phyloP scores from a whole-genome alignment of 331 rosid species.

The Malus hybrid region DNA sequence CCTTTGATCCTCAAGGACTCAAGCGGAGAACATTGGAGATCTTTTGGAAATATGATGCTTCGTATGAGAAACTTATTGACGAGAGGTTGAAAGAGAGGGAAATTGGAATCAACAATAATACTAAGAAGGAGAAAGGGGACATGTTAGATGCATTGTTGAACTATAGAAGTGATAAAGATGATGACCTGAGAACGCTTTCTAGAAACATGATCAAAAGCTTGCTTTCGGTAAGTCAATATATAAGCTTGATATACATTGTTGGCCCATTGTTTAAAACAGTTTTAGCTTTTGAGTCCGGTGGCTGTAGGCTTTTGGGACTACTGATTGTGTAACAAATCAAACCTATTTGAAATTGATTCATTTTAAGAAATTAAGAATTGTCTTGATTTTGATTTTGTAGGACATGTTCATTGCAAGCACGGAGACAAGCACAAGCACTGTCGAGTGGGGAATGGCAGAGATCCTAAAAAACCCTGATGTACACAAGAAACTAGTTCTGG shows the following conservation, averaged over 20 bases:
- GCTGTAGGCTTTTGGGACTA: too few species aligned
- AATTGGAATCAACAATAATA: background rate
- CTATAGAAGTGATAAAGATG: background rate
- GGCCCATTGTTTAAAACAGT: too few species aligned
- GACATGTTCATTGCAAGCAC: background rate
- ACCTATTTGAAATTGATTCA: too few species aligned
- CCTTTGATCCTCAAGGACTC: background rate
- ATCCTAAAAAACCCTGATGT: background rate
- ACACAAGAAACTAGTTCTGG: background rate
- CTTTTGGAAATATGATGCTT: background rate
- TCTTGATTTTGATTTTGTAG: background rate
- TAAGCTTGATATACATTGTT: too few species aligned
- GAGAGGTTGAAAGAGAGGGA: background rate
- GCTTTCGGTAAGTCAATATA: background rate
- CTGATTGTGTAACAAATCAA: too few species aligned
- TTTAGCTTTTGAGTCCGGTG: too few species aligned
- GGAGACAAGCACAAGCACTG: background rate
- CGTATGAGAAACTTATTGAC: background rate
- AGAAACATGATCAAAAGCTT: background rate
- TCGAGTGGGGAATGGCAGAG: background rate
- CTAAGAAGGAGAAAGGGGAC: background rate
- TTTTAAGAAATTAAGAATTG: too few species aligned
- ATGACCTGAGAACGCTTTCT: background rate
- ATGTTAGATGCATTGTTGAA: background rate
- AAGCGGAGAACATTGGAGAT: background rate